Percentiles rank a stretch among this genome's conserved stretches.
Conservation (phyloP, 1,284 basidiomycete species). For the Leucoagaricus sp. region DNA sequence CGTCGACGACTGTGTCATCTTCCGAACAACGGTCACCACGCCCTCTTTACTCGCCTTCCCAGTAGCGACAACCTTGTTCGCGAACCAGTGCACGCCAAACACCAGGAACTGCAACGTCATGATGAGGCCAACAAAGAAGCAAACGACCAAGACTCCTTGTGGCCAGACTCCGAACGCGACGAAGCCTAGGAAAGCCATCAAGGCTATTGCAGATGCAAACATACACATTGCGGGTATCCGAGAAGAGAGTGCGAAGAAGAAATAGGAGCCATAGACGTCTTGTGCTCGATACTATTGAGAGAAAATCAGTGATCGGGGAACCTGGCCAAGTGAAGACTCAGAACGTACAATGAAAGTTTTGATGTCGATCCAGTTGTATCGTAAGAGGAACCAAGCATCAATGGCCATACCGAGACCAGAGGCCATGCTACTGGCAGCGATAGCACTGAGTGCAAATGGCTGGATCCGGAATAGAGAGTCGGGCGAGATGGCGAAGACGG, state of each 20-base stretch:
- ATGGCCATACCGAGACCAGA: constrained; percentile 62
- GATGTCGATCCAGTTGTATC: constrained; percentile 52
- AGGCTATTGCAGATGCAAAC: constrained; percentile 49
- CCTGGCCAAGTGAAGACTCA: not conserved
- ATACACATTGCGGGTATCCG: constrained; percentile 61
- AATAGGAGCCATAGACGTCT: constrained; percentile 59
- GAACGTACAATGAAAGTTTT: constrained; percentile 52
- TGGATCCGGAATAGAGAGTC: constrained; percentile 50
- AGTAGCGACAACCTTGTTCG: constrained; percentile 22
- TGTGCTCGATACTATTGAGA: constrained; percentile 44
- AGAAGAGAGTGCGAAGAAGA: constrained; percentile 67
- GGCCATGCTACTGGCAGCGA: constrained; percentile 56
- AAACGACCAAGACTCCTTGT: constrained; percentile 56
- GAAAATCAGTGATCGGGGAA: not conserved
- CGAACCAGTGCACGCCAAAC: constrained; percentile 46
- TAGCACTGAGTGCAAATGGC: constrained; percentile 42
- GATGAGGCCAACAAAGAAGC: constrained; percentile 53
- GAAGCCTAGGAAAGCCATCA: constrained; percentile 58
- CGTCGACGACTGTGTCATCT: constrained; percentile 12
- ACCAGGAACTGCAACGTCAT: constrained; percentile 66
- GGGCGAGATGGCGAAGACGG: constrained; percentile 61
- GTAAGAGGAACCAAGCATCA: constrained; percentile 63
- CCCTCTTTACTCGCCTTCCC: constrained; percentile 22
- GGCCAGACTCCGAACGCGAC: constrained; percentile 67
- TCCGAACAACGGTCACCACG: constrained; percentile 19